Conservation (phyloP, 768 basidiomycete genomes). For the Gloeopeniophorella convolvens region DNA sequence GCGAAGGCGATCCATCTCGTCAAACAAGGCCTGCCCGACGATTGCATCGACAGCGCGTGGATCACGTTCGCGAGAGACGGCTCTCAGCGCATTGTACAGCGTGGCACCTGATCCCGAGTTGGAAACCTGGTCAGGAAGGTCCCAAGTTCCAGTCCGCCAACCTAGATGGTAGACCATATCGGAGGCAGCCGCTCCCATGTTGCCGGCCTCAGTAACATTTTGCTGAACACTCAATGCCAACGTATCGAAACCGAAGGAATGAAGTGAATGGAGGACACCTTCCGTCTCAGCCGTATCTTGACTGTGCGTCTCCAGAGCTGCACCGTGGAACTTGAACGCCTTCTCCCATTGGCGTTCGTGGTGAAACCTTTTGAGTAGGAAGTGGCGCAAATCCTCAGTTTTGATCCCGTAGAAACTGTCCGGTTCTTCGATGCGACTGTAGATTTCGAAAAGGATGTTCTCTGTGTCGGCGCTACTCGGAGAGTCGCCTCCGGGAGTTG, state of each 20-base stretch:
- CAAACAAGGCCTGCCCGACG: slow-evolving; percentile 43
- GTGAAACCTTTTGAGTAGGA: slow-evolving; percentile 79
- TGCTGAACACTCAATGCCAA: slow-evolving; percentile 72
- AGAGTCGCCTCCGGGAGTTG: slow-evolving; percentile 24
- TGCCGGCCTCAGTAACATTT: slow-evolving; percentile 31
- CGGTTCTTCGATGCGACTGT: slow-evolving; percentile 92
- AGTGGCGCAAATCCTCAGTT: slow-evolving; percentile 65
- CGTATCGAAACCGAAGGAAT: slow-evolving; percentile 84
- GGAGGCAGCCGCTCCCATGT: slow-evolving; percentile 29
- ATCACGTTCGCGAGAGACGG: slow-evolving; percentile 76
- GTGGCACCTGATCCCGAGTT: slow-evolving; percentile 44
- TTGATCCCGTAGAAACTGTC: slow-evolving; percentile 97
- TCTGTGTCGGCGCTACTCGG: slow-evolving; percentile 40
- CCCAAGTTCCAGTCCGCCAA: slow-evolving; percentile 96
- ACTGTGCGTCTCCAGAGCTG: slow-evolving; percentile 61
- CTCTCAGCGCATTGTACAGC: slow-evolving; percentile 74
- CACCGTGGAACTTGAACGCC: slow-evolving; percentile 87
- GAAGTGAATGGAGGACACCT: slow-evolving; percentile 74
- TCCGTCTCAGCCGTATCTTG: slow-evolving; percentile 39
- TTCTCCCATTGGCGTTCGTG: slow-evolving; percentile 93
- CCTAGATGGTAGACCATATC: slow-evolving; percentile 72
- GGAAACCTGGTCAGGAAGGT: slow-evolving; percentile 61
- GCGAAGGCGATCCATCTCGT: slow-evolving; percentile 61
- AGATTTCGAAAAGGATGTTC: slow-evolving; percentile 83
- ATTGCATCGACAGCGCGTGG: slow-evolving; percentile 38